Evolutionary conservation across 192 early-diverging fungal species (phyloP), one percentile per base, ranked within the genome.

Genomic region (Powellomyces hirtus): DNA sequence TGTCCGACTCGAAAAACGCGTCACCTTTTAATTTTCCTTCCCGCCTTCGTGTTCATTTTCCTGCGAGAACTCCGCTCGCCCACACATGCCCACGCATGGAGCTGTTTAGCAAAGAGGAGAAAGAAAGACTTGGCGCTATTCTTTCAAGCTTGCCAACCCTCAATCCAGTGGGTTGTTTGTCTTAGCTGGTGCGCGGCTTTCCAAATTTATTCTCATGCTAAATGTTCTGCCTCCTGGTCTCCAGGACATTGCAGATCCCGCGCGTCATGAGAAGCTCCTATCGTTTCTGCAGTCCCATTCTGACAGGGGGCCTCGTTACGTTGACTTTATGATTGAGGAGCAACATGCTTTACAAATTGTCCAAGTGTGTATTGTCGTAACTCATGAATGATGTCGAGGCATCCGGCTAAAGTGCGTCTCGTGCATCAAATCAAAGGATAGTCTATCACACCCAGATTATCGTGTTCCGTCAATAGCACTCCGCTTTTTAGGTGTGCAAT

Each of bases 251-350:
- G 31, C 59, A 13, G 68, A 70, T 34, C 59, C 68, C 11, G 58
- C 68, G 16, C 68, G 68, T 1, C 68, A 70, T 34, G 68, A 70
- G 35, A 70, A 70, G 38, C 59, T 70, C 7, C 50, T 70, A 14
- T 52, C 59, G 0, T 70, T 62, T 50, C 36, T 70, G 11, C 40
- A 61, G 31, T 62, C 68, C 26, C 29, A 62, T 6, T 40, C 59
- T n/a, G 59, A 62, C 5, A 70, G 36, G 35, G 64, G 64, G 1
- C 50, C 51, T 3, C 4, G 1, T 8, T 31, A 53, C 30, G 35
- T 36, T 10, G 10, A 62, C 10, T 62, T 31, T 10, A 61, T 70
- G 30, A 37, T 62, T 1, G n/a, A 5, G 5, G n/a, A 34, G 7
- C 46, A 52, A 8, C 22, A 37, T 34, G 68, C 50, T 36, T 50